Conservation (phyloP, 1,139 yeast genomes). For the Suhomyces panamericanus region DNA sequence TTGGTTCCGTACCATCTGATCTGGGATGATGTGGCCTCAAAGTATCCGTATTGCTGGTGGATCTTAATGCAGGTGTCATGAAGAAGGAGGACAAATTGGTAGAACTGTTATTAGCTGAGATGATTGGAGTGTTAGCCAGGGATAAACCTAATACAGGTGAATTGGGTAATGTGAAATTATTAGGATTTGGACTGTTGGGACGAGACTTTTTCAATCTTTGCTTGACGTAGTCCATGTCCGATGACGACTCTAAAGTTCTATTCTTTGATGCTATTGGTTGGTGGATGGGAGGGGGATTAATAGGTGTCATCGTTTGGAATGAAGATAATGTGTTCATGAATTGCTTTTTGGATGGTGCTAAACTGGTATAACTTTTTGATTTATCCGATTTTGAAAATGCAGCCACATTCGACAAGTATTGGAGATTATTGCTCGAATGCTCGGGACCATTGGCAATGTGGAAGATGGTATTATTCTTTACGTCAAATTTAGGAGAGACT, state of each 20-base stretch:
- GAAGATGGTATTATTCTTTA: constrained; percentile 9
- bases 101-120: constrained; percentile 46
- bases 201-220: constrained; percentile 65
- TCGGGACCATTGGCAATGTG: constrained; percentile 9
- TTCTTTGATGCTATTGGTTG: constrained; percentile 5
- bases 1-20: constrained; percentile 7
- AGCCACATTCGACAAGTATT: constrained; percentile 19
- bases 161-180: constrained; percentile 55
- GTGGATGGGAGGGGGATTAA: constrained; percentile 9
- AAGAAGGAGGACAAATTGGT: constrained; percentile 43
- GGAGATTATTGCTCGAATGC: constrained; percentile 27
- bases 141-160: constrained; percentile 56
- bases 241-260: constrained; percentile 34
- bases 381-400: constrained; percentile 14
- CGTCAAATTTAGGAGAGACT: not conserved
- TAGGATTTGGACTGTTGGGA: constrained; percentile 57
- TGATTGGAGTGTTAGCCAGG: constrained; percentile 43
- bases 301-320: constrained; percentile 56
- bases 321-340: constrained; percentile 45
- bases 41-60: constrained; percentile 7
- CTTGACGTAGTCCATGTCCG: constrained; percentile 48
- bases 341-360: constrained; percentile 15
- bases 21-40: constrained; percentile 4
- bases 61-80: constrained; percentile 28
- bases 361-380: constrained; percentile 19